Evolutionary conservation across 768 basidiomycete genomes (phyloP).

Genomic region (Psilocybe subaeruginosa): DNA sequence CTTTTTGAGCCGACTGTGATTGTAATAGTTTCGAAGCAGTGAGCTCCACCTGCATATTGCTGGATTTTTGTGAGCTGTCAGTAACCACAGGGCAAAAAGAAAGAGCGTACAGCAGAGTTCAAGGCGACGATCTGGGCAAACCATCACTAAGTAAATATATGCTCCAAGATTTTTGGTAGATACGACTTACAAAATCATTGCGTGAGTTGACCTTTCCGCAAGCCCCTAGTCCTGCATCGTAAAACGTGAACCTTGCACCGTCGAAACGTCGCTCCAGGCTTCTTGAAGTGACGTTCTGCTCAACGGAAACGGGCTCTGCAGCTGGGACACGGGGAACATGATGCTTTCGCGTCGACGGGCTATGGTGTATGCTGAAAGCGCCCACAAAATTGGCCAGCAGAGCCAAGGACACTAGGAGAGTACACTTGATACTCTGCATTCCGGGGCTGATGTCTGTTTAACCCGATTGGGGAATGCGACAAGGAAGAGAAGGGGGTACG

Average conservation of each 20-base stretch:
- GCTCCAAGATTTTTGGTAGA: background rate
- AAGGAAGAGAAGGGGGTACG: background rate
- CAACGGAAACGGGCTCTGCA: background rate
- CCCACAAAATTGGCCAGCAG: conserved; percentile 8
- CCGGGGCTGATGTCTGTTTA: background rate
- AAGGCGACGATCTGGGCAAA: conserved; percentile 27
- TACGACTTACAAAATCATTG: conserved; percentile 29
- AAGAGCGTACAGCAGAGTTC: conserved; percentile 22
- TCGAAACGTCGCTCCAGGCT: conserved; percentile 42
- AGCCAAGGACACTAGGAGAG: conserved; percentile 14
- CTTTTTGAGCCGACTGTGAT: conserved; percentile 53
- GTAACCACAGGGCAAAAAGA: background rate
- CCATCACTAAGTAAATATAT: background rate
- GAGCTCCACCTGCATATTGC: conserved; percentile 28
- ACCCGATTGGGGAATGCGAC: background rate
- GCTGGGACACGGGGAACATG: conserved; percentile 3
- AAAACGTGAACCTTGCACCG: conserved; percentile 55
- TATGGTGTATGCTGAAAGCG: conserved; percentile 7
- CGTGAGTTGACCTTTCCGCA: conserved; percentile 30
- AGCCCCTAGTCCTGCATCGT: conserved; percentile 40
- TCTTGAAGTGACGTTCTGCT: conserved; percentile 20
- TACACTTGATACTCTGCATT: conserved; percentile 13
- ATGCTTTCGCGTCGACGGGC: conserved; percentile 2
- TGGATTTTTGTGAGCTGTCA: conserved; percentile 3
- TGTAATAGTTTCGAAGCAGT: conserved; percentile 58